phyloP scores from a whole-genome alignment of 768 basidiomycete genomes.

The Trametes cubensis region DNA sequence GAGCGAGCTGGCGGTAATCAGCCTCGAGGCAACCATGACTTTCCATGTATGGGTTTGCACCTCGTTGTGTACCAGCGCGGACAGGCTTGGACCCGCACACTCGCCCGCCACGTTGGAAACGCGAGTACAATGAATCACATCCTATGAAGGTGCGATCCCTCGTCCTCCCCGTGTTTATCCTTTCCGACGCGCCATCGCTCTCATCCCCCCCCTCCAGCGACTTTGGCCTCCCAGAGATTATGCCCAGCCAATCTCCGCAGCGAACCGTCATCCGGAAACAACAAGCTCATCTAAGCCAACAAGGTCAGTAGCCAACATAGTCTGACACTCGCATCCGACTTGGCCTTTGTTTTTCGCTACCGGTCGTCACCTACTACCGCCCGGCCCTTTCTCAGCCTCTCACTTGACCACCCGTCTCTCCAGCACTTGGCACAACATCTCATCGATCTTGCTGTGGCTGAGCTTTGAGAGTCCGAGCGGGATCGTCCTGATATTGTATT shows the following conservation, averaged over 20 bases:
- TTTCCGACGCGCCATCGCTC: slow-evolving; percentile 34
- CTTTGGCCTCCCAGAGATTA: slow-evolving; percentile 36
- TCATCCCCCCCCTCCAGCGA: slow-evolving; percentile 29
- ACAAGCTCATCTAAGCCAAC: slow-evolving; percentile 49
- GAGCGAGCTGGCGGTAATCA: slow-evolving; percentile 30
- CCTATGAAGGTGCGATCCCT: slow-evolving; percentile 35
- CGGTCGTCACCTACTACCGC: neutral
- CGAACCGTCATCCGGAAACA: slow-evolving; percentile 49
- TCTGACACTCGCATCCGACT: slow-evolving; percentile 19
- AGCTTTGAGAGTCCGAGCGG: slow-evolving; percentile 4
- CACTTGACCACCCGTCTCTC: slow-evolving; percentile 12
- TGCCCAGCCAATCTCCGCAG: slow-evolving; percentile 64
- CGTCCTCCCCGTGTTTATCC: slow-evolving; percentile 35
- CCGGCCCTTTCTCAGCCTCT: neutral
- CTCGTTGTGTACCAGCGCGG: slow-evolving; percentile 54
- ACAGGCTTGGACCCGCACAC: slow-evolving; percentile 39
- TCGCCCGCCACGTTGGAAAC: slow-evolving; percentile 65
- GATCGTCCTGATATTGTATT: slow-evolving; percentile 17
- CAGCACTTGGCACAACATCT: slow-evolving; percentile 11
- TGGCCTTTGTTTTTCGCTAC: slow-evolving; percentile 14
- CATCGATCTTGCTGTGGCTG: slow-evolving; percentile 17
- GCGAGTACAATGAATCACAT: slow-evolving; percentile 46
- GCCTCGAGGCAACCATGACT: slow-evolving; percentile 44
- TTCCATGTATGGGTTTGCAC: slow-evolving; percentile 61
- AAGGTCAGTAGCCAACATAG: slow-evolving; percentile 44